Conservation (phyloP, 2,329 filamentous ascomycete species). For the Tolypocladium endophyticum region DNA sequence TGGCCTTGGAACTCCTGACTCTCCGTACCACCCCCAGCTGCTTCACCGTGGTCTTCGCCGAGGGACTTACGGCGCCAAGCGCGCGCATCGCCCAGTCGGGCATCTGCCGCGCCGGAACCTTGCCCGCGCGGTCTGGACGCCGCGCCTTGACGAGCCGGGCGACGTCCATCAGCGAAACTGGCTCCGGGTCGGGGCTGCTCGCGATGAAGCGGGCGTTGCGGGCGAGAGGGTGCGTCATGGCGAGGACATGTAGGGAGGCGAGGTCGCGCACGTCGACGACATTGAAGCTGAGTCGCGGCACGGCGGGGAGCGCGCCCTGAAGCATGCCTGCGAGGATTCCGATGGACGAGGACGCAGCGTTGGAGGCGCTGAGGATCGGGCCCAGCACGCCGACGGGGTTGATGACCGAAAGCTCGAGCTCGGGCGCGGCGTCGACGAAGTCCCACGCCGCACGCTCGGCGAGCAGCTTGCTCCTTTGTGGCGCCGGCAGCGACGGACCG, state of each 20-base stretch:
- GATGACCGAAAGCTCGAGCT: not conserved
- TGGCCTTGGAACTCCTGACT: not conserved
- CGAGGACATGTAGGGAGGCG: not conserved
- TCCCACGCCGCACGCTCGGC: not conserved
- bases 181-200: not conserved
- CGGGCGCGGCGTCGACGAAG: not conserved
- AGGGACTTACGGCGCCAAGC: not conserved
- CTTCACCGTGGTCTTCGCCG: not conserved
- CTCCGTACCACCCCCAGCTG: not conserved
- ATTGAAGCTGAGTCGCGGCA: not conserved
- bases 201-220: not conserved
- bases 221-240: not conserved
- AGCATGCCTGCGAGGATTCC: not conserved
- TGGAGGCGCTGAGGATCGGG: not conserved
- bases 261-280: not conserved
- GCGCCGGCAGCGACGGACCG: not conserved
- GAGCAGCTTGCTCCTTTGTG: not conserved
- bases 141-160: not conserved
- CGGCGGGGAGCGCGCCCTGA: not conserved
- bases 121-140: not conserved
- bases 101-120: not conserved
- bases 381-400: not conserved
- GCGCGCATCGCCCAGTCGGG: not conserved
- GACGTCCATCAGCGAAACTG: not conserved
- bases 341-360: not conserved